phyloP scores from a whole-genome alignment of 2,329 filamentous ascomycete genomes.

The Sporothrix pallida region DNA sequence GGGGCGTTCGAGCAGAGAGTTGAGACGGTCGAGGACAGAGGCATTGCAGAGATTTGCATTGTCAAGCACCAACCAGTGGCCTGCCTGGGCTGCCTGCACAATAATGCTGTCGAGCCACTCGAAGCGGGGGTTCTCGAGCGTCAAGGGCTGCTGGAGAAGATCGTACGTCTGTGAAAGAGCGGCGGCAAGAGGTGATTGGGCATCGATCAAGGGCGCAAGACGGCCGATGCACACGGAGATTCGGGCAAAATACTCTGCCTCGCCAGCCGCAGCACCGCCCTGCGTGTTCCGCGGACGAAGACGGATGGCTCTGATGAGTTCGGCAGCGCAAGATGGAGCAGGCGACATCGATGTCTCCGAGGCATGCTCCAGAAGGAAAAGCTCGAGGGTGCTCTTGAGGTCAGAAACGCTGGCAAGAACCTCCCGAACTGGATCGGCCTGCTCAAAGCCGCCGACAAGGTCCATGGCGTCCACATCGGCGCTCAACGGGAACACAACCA shows the following conservation, averaged over 20 bases:
- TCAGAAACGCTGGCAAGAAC: conserved; percentile 63
- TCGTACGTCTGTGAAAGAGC: conserved; percentile 56
- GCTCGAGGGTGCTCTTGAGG: conserved; percentile 51
- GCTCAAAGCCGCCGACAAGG: conserved; percentile 94
- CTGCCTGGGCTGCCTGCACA: conserved; percentile 82
- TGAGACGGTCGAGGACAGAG: conserved; percentile 90
- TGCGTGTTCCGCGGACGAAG: neutral
- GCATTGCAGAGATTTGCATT: conserved; percentile 97
- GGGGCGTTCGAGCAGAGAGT: conserved; percentile 85
- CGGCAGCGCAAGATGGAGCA: conserved; percentile 56
- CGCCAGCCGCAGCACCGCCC: conserved; percentile 44
- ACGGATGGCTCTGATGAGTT: conserved; percentile 59
- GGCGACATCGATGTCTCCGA: conserved; percentile 46
- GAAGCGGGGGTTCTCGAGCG: conserved; percentile 78
- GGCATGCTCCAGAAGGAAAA: conserved; percentile 55
- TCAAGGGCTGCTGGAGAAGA: conserved; percentile 59
- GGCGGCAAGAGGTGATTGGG: conserved; percentile 53
- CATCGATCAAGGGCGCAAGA: conserved; percentile 51
- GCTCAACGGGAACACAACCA: conserved; percentile 88
- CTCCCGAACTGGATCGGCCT: conserved; percentile 80
- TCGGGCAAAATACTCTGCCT: conserved; percentile 47
- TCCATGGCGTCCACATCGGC: conserved; percentile 97
- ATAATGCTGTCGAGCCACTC: conserved; percentile 96
- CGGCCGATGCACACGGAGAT: conserved; percentile 50
- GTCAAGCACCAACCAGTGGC: conserved; percentile 92